These are phyloP conservation scores for Fusarium udum DNA, from an alignment of 2,329 filamentous ascomycete species.

Conservation along the genomic window DNA sequence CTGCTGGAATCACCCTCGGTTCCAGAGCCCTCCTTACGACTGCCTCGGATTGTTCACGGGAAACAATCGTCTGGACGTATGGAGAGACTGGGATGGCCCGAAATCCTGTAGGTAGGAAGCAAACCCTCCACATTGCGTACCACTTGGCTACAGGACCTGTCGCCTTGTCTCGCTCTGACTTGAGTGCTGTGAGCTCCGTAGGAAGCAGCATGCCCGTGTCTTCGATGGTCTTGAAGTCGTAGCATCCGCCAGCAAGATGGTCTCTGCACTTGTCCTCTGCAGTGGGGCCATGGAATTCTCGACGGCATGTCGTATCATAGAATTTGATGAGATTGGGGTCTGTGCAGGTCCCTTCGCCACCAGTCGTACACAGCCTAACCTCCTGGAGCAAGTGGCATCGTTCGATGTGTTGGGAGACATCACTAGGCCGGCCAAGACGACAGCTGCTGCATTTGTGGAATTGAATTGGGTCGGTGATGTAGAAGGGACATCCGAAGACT, in stretches of 20 bases:
- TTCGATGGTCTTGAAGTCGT: not conserved
- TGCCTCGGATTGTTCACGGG: not conserved
- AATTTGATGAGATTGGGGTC: not conserved
- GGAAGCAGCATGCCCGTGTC: not conserved
- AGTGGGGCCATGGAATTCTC: not conserved
- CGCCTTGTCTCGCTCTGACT: not conserved
- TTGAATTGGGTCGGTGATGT: not conserved
- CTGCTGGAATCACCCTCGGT: too few species aligned
- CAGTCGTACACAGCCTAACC: not conserved
- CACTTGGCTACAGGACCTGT: not conserved
- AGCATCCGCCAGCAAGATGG: not conserved
- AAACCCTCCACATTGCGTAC: not conserved
- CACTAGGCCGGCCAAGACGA: not conserved
- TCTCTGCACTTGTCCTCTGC: not conserved
- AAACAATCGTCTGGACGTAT: not conserved
- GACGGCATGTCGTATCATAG: not conserved
- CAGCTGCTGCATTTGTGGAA: not conserved
- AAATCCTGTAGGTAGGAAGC: not conserved
- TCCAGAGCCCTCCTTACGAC: too few species aligned
- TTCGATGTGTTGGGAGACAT: not conserved
- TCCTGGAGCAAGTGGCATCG: not conserved
- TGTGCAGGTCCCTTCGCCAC: not conserved
- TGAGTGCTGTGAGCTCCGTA: not conserved
- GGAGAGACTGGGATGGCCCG: not conserved
- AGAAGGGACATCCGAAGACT: not conserved